Evolutionary conservation across 2,329 filamentous ascomycete species (phyloP).

Genomic region (Gnomoniopsis sp.): DNA sequence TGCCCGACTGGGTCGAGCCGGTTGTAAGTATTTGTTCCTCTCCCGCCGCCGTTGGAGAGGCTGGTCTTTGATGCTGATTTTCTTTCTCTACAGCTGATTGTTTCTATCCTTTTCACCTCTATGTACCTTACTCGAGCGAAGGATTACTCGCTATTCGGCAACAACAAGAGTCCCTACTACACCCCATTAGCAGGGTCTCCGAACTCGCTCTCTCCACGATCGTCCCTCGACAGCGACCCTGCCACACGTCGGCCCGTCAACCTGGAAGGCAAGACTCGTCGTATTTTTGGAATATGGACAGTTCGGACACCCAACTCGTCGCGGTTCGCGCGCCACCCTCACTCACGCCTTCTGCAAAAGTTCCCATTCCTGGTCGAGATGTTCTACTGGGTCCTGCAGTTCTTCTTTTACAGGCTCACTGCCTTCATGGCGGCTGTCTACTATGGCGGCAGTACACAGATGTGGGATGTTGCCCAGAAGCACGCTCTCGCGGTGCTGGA

Average conservation of each 20-base stretch:
- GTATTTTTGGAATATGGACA: conserved; percentile 28
- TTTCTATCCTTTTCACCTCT: conserved; percentile 33
- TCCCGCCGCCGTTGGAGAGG: neutral
- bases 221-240: conserved; percentile 18
- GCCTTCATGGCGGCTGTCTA: conserved; percentile 46
- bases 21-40: conserved; percentile 23
- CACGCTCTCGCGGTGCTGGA: conserved; percentile 41
- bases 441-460: conserved; percentile 40
- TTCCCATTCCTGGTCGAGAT: conserved; percentile 70
- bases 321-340: conserved; percentile 53
- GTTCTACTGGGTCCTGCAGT: conserved; percentile 70
- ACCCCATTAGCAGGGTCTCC: conserved; percentile 12
- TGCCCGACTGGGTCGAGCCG: conserved; percentile 32
- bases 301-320: conserved; percentile 52
- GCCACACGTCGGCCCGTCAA: conserved; percentile 19
- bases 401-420: conserved; percentile 61
- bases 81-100: conserved; percentile 28
- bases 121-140: conserved; percentile 35
- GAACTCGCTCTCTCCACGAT: conserved; percentile 16
- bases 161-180: conserved; percentile 11
- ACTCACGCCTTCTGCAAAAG: conserved; percentile 58
- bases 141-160: conserved; percentile 31
- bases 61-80: neutral
- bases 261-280: conserved; percentile 26
- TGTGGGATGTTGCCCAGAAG: conserved; percentile 43